Evolutionary conservation across 164 flowering plant species (phyloP), one percentile per base, ranked within the genome.

Genomic region (Cinnamomum chago): DNA sequence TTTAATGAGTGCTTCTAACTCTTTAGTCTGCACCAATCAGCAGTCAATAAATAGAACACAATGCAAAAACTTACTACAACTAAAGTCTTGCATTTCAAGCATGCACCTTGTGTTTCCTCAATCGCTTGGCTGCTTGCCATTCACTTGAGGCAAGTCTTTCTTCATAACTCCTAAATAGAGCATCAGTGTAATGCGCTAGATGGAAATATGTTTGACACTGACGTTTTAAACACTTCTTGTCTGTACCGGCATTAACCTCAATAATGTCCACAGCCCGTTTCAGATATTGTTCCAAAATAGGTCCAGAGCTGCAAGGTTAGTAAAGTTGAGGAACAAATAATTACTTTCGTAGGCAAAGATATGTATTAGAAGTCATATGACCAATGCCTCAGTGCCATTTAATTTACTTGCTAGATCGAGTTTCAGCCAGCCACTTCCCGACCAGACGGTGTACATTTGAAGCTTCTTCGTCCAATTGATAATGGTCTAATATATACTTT

Each of bases 361-460:
- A 24, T 35, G 71, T 24, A 68, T 47, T 68, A 11, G 5, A 40
- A 68, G 15, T 67, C 27, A 67, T 28, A 28, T 30, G 22, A 33
- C 28, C 50, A 28, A 67, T 40, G 55, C 12, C 27, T 47, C 40
- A 68, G 28, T 28, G 27, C 40, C 55, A 68, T 68, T 20, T 68
- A 35, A 20, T 79, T 83, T 72, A 95, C 99, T 90, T 93, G 99
- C 98, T 90, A 81, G 97, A 90, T 83, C 98, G 87, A 70, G 90
- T 90, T 85, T 93, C 99, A 64, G 97, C 98, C 76, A 95, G 87
- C 99, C 99, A 95, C 84, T 93, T 95, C 74, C 99, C 99, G 80
- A 90, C 88, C 84, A 95, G 80, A 67, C 99, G 99, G 83, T 85
- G 81, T 25, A 93, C 90, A 84, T 93, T 90, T 72, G 96, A 85